phyloP scores from a whole-genome alignment of 331 rosid species.

The Rosa hybrid region DNA sequence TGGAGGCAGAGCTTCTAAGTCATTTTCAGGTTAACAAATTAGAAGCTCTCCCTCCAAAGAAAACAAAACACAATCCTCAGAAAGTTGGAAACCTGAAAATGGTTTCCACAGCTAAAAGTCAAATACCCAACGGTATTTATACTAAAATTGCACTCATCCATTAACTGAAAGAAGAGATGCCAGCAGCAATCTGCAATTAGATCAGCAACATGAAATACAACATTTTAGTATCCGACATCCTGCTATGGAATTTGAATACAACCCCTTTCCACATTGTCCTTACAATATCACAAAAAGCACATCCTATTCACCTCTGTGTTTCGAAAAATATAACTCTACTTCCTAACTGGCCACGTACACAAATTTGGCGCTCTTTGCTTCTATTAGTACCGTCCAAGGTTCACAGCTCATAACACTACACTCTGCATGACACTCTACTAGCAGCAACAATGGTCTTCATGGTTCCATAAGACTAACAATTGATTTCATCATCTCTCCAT shows the following conservation, averaged over 20 bases:
- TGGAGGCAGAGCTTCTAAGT: no score
- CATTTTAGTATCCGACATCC: not conserved
- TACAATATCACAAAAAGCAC: conserved; percentile 2
- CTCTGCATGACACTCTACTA: no score
- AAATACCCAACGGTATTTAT: not conserved
- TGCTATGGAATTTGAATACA: not conserved
- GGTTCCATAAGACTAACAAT: no score
- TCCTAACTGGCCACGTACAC: conserved; percentile 24
- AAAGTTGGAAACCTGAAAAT: no score
- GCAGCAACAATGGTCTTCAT: no score
- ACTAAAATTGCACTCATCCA: not conserved
- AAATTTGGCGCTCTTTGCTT: conserved; percentile 21
- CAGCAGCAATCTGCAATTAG: not conserved
- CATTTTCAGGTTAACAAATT: no score
- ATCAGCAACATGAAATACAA: not conserved
- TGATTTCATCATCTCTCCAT: no score
- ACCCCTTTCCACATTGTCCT: not conserved
- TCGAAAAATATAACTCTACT: conserved; percentile 7
- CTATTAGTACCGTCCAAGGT: not conserved
- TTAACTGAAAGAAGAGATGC: not conserved
- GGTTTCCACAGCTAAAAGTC: not conserved
- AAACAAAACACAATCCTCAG: not conserved
- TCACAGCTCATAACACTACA: no score
- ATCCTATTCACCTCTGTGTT: conserved; percentile 9
- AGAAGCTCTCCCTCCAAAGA: not conserved